Evolutionary conservation across 2,329 filamentous ascomycete species (phyloP).

Genomic region (Ophiostoma pallidulum): DNA sequence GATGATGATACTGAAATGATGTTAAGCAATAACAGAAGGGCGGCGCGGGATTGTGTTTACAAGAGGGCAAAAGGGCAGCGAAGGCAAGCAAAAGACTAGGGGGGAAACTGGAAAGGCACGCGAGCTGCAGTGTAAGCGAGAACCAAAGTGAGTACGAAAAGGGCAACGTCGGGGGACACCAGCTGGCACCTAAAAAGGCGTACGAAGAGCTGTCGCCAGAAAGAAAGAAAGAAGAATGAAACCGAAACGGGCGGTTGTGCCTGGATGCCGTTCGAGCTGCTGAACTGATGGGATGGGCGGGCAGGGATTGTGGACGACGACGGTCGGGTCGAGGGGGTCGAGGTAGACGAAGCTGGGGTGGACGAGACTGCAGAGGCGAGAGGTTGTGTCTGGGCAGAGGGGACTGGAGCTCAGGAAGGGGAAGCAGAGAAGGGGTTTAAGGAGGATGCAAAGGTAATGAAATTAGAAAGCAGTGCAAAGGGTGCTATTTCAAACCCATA

Average conservation of each 20-base stretch:
- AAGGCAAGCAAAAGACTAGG: not conserved
- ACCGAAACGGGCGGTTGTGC: not conserved
- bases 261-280: not conserved
- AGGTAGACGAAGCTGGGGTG: not conserved
- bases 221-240: not conserved
- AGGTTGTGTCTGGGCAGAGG: not conserved
- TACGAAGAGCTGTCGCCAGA: not conserved
- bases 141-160: constrained; percentile 3
- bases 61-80: no score
- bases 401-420: not conserved
- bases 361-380: no score
- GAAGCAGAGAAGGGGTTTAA: not conserved
- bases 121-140: constrained; percentile 14
- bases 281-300: not conserved
- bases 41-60: no score
- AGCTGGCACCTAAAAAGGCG: not conserved
- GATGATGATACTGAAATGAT: no score
- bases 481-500: no score
- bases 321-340: not conserved
- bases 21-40: no score
- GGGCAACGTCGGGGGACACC: not conserved
- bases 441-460: not conserved
- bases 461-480: not conserved
- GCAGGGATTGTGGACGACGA: not conserved
- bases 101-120: no score